Evolutionary conservation across 108 stramenopile genomes (phyloP).

Genomic region (Pseudonitzschia pungens): DNA sequence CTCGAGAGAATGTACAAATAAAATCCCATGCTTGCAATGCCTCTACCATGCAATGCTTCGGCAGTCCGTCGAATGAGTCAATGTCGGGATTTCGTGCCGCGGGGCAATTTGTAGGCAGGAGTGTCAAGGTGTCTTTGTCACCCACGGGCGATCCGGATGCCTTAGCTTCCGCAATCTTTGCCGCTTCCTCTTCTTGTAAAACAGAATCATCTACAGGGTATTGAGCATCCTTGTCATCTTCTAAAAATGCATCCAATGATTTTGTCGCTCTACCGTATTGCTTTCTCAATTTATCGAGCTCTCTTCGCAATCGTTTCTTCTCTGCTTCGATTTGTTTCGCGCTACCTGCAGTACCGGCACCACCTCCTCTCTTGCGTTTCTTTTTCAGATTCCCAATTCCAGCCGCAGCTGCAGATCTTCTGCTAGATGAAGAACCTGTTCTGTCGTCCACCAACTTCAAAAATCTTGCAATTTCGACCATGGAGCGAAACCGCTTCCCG

Average conservation of each 20-base stretch:
- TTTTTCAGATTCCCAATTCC: slow-evolving; percentile 18
- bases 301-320: slow-evolving; percentile 69
- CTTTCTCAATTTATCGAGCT: slow-evolving; percentile 72
- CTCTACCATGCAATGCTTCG: slow-evolving; percentile 76
- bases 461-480: slow-evolving; percentile 74
- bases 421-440: background rate
- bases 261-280: slow-evolving; percentile 58
- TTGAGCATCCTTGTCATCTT: slow-evolving; percentile 50
- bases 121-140: background rate
- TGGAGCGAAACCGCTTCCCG: slow-evolving; percentile 72
- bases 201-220: slow-evolving; percentile 51
- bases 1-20: slow-evolving; percentile 75
- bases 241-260: slow-evolving; percentile 66
- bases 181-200: slow-evolving; percentile 30
- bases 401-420: slow-evolving; percentile 11
- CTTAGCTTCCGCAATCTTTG: slow-evolving; percentile 2
- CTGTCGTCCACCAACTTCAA: slow-evolving; percentile 52
- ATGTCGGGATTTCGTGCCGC: slow-evolving; percentile 59
- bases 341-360: slow-evolving; percentile 22
- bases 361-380: slow-evolving; percentile 17
- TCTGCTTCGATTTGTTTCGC: slow-evolving; percentile 55
- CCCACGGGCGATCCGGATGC: background rate
- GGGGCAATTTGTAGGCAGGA: slow-evolving; percentile 40
- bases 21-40: slow-evolving; percentile 86
- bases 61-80: slow-evolving; percentile 67